Evolutionary conservation across 306 rosid genomes (phyloP).

Genomic region (Vigna angularis): DNA sequence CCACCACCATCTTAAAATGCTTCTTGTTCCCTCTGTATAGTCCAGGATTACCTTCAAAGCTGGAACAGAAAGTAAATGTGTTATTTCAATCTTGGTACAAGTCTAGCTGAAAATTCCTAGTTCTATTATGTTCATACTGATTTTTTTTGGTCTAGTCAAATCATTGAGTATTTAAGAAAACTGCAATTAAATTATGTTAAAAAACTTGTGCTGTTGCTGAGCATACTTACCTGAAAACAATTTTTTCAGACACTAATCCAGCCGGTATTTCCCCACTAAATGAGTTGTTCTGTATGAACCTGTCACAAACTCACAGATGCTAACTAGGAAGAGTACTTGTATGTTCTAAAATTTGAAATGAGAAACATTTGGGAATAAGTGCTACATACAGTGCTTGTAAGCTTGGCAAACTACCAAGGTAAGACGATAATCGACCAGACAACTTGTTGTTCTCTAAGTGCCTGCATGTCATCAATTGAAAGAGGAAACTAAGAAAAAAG

Average conservation of each 20-base stretch:
- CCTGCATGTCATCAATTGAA: slow-evolving; percentile 53
- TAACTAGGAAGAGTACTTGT: slow-evolving; percentile 1
- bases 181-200: neutral
- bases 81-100: slow-evolving; percentile 30
- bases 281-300: slow-evolving; percentile 90
- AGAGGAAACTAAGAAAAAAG: neutral
- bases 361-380: slow-evolving; percentile 34
- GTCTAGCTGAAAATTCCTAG: slow-evolving; percentile 8
- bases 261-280: slow-evolving; percentile 88
- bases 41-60: slow-evolving; percentile 65
- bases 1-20: slow-evolving; percentile 66
- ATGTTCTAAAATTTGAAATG: slow-evolving; percentile 18
- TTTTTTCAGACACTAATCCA: slow-evolving; percentile 63
- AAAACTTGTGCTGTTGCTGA: neutral
- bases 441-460: slow-evolving; percentile 85
- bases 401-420: slow-evolving; percentile 73
- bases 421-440: slow-evolving; percentile 71
- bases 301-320: slow-evolving; percentile 49
- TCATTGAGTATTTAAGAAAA: neutral
- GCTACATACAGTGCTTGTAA: slow-evolving; percentile 78
- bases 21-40: slow-evolving; percentile 56
- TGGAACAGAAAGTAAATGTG: slow-evolving; percentile 46
- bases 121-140: slow-evolving; percentile 25
- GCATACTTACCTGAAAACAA: slow-evolving; percentile 73
- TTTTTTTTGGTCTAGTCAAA: neutral